Base-by-base conservation (phyloP, 164 flowering plant species). In the Cinnamomum micranthum region DNA sequence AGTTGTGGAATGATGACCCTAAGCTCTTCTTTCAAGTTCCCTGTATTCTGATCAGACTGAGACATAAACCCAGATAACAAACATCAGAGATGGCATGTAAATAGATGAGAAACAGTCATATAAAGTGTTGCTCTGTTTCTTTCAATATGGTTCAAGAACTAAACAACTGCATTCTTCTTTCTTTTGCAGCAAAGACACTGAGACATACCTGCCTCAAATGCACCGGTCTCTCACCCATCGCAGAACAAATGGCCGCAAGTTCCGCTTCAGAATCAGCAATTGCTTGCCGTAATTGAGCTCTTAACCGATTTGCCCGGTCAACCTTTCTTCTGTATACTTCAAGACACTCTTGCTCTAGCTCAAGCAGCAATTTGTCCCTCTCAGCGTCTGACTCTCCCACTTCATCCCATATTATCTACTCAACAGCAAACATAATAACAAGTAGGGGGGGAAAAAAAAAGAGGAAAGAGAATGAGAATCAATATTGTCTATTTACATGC, bases 351-450 rank as follows among this genome's bases (percentile, higher is more conserved):
- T 83, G 85, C 80, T 93, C 96, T 71, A 93, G 81, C 67, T 90
- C 88, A 65, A 80, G 73, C 12, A 93, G 76, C 90, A 86, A 84
- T 63, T 73, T 81, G 76, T 93, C 93, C 81, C 88, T 88, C 50
- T 88, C 87, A 58, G 25, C 72, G 17, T 87, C 88, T 52, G 89
- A 6, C 77, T 90, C 93, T 50, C 98, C 98, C 72, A 93, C 85
- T 83, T 93, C 98, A 87, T 90, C 88, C 98, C 98, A 93, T 75
- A 93, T 89, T 76, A 76, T 84, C 96, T 91, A 55, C 71, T 70
- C 60, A 14, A 71, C 27, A 73, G 4, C 17, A 75, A 22, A 50
- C 68, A 41, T 4, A 24, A 41, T 41, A 59, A 19, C 22, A 59
- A 15, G 63, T 7, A 15, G 2, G 63, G 22, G 63, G 2, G 0